phyloP scores from a whole-genome alignment of 2,329 filamentous ascomycete species.

The Fusarium nanum region DNA sequence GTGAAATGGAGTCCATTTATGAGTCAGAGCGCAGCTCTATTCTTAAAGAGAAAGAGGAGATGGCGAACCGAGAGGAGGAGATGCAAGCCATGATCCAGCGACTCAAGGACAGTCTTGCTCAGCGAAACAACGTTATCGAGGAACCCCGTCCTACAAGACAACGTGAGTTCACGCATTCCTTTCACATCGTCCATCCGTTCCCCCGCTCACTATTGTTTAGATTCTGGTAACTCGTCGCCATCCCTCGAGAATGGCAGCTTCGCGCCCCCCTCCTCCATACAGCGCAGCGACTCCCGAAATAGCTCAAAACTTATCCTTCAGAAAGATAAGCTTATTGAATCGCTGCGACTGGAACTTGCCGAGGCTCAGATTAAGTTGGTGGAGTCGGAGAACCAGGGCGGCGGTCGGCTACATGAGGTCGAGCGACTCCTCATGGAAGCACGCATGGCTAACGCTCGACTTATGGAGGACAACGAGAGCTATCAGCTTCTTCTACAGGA shows the following conservation, averaged over 20 bases:
- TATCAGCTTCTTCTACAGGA: constrained; percentile 95
- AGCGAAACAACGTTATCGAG: constrained; percentile 72
- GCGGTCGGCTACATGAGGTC: constrained; percentile 87
- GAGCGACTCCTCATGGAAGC: constrained; percentile 90
- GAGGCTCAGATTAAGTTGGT: constrained; percentile 96
- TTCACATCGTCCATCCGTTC: not conserved
- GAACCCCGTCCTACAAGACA: constrained; percentile 68
- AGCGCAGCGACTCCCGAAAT: constrained; percentile 88
- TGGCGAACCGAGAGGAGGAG: constrained; percentile 85
- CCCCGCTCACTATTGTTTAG: constrained; percentile 39
- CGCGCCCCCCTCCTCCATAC: constrained; percentile 84
- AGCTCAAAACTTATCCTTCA: constrained; percentile 91
- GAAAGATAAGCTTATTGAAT: constrained; percentile 97
- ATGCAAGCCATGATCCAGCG: constrained; percentile 91
- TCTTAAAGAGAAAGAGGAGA: constrained; percentile 92
- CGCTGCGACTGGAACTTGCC: constrained; percentile 88
- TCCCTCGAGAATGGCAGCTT: constrained; percentile 82
- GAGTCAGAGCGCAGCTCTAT: constrained; percentile 89
- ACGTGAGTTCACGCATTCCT: constrained; percentile 57
- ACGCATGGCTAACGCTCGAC: constrained; percentile 92
- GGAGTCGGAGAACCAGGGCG: constrained; percentile 92
- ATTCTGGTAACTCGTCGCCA: constrained; percentile 68
- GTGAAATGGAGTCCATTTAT: constrained; percentile 93
- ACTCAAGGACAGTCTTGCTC: constrained; percentile 87
- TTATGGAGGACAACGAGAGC: constrained; percentile 99